Evolutionary conservation across 129 eudicot genomes (phyloP), one percentile per base, ranked within the genome.

Genomic region (Helianthus annuus): DNA sequence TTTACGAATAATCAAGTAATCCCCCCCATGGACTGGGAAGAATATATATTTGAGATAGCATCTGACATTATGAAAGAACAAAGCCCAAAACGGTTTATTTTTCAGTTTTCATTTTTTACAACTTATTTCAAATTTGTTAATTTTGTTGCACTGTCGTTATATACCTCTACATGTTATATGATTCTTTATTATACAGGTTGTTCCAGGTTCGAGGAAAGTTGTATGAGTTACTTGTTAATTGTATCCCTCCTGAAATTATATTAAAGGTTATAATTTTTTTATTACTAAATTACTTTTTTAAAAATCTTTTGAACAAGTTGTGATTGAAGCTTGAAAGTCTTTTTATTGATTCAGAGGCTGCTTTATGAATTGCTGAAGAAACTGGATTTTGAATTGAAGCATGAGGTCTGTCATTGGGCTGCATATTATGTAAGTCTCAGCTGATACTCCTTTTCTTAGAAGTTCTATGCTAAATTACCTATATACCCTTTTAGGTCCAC

Each of bases 11-110:
- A 87, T 79, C 98, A 93, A 85, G 79, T 84, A 12, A 93, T 93
- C 73, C 81, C 90, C 49, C 89, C 87, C 52, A 93, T 93, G 96
- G 98, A 93, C 61, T 93, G 98, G 98, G 98, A 93, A 81, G 92
- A 85, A 77, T 93, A 89, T 81, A 76, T 89, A 73, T 76, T 80
- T 5, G 97, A 89, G 57, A 90, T 89, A 72, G 92, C 98, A 62
- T 84, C 91, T 71, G 91, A 91, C 81, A 90, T 93, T 48, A 84
- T 93, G 90, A 90, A 88, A 79, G 98, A 90, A 78, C 98, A 90
- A 76, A 90, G 96, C 82, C 98, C 98, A n/a, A 93, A 93, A 85
- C 81, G 97, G 98, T 93, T 72, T 54, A 13, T 54, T 42, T 70
- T 3, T 62, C 55, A 9, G 15, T 14, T 40, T 29, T 60, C 44